phyloP scores from a whole-genome alignment of 345 rosid species.

The Ailanthus altissimus region DNA sequence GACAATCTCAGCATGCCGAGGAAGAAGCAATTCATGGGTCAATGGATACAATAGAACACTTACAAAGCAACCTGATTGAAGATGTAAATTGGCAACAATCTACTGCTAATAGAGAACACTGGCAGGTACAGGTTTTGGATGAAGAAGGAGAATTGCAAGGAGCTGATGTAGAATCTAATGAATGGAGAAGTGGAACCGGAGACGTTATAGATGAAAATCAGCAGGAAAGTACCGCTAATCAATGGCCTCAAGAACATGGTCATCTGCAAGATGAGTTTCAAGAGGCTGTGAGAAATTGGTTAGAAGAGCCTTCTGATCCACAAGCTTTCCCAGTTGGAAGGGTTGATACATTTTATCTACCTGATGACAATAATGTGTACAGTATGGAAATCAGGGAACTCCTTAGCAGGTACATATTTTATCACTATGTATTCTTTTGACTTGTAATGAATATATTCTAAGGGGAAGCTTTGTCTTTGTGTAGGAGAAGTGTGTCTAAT shows the following conservation, averaged over 20 bases:
- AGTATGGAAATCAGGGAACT: constrained; percentile 81
- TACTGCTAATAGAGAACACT: constrained; percentile 36
- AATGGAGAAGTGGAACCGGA: constrained; percentile 38
- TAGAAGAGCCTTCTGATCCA: constrained; percentile 51
- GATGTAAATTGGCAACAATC: constrained; percentile 32
- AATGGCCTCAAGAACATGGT: constrained; percentile 40
- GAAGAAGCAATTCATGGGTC: constrained; percentile 29
- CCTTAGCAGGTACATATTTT: constrained; percentile 60
- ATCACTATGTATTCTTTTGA: constrained; percentile 14
- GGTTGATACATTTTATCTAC: constrained; percentile 49
- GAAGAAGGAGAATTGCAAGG: constrained; percentile 47
- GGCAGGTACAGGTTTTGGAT: constrained; percentile 39
- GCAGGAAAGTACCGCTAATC: constrained; percentile 42
- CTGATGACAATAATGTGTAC: constrained; percentile 64
- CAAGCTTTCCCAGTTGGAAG: constrained; percentile 48
- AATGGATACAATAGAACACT: constrained; percentile 27
- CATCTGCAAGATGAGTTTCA: constrained; percentile 47
- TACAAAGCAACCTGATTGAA: constrained; percentile 38
- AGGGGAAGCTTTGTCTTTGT: constrained; percentile 25
- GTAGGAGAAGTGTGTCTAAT: constrained; percentile 92
- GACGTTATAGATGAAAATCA: constrained; percentile 39
- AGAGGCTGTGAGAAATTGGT: constrained; percentile 61
- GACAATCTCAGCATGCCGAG: constrained; percentile 31
- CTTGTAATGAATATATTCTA: constrained; percentile 17
- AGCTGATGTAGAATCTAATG: constrained; percentile 40